Evolutionary conservation across 2,329 filamentous ascomycete species (phyloP), one percentile per base, ranked within the genome.

Genomic region (Septoria linicola): DNA sequence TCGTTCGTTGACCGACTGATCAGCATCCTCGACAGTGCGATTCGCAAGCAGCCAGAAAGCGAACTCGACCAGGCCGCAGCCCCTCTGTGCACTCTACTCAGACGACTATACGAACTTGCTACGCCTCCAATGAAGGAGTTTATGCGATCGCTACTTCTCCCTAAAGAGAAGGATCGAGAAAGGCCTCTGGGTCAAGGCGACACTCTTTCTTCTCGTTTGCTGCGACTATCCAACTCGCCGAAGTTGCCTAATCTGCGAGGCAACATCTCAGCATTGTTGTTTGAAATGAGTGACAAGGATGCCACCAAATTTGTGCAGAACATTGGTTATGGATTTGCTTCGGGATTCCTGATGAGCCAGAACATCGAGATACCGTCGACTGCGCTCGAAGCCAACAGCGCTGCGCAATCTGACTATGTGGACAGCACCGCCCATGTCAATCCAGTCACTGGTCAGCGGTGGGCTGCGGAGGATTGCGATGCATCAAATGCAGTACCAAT

Each of bases 251-350:
- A 84, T 32, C 74, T 96, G 2, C 82, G 89, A 14, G 83, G 87
- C 40, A 81, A 82, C 14, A 85, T 95, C 45, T 88, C 87, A 0
- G 79, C 85, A 23, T 76, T 99, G 19, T 80, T 96, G 55, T 99
- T 95, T 67, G 87, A 95, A 58, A 77, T 97, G 21, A 96, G 90
- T 0, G 86, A 85, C 58, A 87, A 84, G 61, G 84, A 96, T 62
- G 81, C 91, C 0, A 80, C 79, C 13, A 86, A 78, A 23, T 93
- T 96, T 64, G 87, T 97, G 0, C 80, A 88, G 44, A 96, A 96
- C 60, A 88, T 99, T 10, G 93, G 93, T 0, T 99, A 96, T 66
- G 93, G 93, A 0, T 96, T 88, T 65, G 93, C 93, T 0, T 88
- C 90, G 0, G 93, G 93, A 0, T 96, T 93, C 66, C 74, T 99